Evolutionary conservation across 371 early-diverging fungal genomes (phyloP), one percentile per base, ranked within the genome.

Genomic region (Blastocladiella emersonii): DNA sequence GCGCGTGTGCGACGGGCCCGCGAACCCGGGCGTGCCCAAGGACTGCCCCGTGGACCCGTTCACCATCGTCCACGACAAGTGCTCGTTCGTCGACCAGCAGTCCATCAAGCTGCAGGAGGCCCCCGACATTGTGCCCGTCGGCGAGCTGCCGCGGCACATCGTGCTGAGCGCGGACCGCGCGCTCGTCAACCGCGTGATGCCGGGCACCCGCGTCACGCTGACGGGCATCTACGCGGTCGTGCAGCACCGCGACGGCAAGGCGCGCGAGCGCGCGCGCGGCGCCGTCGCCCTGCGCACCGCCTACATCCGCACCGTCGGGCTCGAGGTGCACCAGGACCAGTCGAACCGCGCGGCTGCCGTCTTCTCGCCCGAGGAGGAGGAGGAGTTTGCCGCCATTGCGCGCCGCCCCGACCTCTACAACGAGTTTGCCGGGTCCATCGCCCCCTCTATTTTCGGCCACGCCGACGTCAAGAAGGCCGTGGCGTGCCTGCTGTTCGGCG

Each of bases 371-470:
- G 92, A 92, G 64, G 86, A 87, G 70, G 90, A 90, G 65, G 93
- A 95, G 67, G 78, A 84, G 67, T 92, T 87, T 76, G 86, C 93
- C 17, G 82, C 69, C 78, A 69, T 98, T 63, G 76, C 89, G 12
- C 82, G 86, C 65, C 90, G 96, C 66, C 86, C 85, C 36, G 72
- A 81, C 55, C 88, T 98, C 59, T 83, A 90, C 34, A 23, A 39
- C 19, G 66, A 89, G 80, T 89, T 99, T 59, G 87, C 95, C 67
- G 88, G 90, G 70, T 89, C 89, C 65, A 94, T 99, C 64, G 99
- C 99, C 15, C 99, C 99, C 12, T 95, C 96, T 32, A 98, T 99
- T 67, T 98, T 90, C 75, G 99, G 99, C 25, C 96, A 98, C 69
- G 89, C 89, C 35, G 89, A 96, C 70, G 92, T 99, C 66, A 99